These are phyloP conservation scores for Lotus japonicus DNA, from an alignment of 306 rosid genomes.

Conservation along the genomic window DNA sequence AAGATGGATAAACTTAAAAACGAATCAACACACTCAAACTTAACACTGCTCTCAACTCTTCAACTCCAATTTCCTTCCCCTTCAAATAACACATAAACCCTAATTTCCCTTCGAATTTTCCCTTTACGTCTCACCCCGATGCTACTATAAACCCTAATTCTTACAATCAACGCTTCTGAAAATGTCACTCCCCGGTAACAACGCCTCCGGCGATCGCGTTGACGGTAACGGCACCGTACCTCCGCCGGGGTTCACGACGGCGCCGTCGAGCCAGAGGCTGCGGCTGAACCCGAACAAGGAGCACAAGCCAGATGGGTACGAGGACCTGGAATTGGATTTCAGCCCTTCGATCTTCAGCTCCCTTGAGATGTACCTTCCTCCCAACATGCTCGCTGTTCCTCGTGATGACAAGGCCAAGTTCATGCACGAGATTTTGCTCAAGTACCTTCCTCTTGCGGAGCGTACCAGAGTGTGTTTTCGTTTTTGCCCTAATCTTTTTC, in stretches of 20 bases:
- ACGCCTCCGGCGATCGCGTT: neutral
- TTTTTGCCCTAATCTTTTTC: neutral
- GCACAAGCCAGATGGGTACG: slow-evolving; percentile 43
- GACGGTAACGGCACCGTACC: slow-evolving; percentile 15
- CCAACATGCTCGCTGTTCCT: slow-evolving; percentile 27
- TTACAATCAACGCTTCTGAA: neutral
- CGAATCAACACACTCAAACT: no score
- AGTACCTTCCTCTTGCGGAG: slow-evolving; percentile 36
- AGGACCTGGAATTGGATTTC: slow-evolving; percentile 39
- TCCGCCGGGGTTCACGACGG: neutral
- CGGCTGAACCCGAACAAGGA: slow-evolving; percentile 45
- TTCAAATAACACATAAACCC: neutral
- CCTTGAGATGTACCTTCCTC: slow-evolving; percentile 40
- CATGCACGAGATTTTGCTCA: slow-evolving; percentile 44
- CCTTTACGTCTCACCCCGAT: neutral
- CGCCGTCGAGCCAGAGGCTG: slow-evolving; percentile 27
- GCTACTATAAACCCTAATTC: neutral
- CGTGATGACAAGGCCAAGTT: slow-evolving; percentile 42
- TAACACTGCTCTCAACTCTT: no score
- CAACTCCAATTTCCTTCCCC: neutral
- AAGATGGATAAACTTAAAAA: no score
- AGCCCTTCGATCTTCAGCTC: slow-evolving; percentile 39
- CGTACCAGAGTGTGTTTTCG: slow-evolving; percentile 36
- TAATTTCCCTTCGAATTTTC: neutral
- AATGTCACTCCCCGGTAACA: slow-evolving; percentile 26